Evolutionary conservation across 2,329 filamentous ascomycete genomes (phyloP).

Genomic region (Metarhizium sp.): DNA sequence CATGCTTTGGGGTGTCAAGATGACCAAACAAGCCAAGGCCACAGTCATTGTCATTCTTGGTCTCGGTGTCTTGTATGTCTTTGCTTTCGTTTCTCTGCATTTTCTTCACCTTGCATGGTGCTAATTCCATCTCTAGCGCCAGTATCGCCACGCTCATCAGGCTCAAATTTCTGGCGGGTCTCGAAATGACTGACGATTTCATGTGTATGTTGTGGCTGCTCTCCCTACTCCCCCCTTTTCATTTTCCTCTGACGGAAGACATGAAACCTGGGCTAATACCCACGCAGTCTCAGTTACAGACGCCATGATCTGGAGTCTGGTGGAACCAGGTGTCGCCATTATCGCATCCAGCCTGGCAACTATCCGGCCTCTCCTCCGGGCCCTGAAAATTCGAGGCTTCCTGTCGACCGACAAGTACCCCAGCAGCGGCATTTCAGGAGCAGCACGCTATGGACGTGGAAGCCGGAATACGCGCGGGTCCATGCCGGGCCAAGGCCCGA

Average conservation of each 20-base stretch:
- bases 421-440: conserved; percentile 18
- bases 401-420: conserved; percentile 28
- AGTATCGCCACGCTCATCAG: conserved; percentile 45
- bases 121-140: conserved; percentile 26
- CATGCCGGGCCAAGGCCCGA: conserved; percentile 24
- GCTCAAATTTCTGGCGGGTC: conserved; percentile 35
- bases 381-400: conserved; percentile 38
- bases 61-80: conserved; percentile 33
- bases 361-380: conserved; percentile 42
- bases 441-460: conserved; percentile 17
- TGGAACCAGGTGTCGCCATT: conserved; percentile 47
- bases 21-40: conserved; percentile 41
- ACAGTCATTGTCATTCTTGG: conserved; percentile 40
- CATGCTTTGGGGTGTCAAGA: conserved; percentile 45
- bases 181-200: conserved; percentile 35
- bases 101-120: not conserved
- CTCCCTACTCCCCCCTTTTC: not conserved
- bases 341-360: conserved; percentile 44
- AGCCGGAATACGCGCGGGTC: conserved; percentile 12
- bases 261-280: conserved; percentile 9
- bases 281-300: conserved; percentile 36
- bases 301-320: conserved; percentile 47
- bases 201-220: conserved; percentile 28
- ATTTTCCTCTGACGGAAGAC: not conserved
- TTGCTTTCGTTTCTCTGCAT: conserved; percentile 16